phyloP scores from a whole-genome alignment of 2,329 filamentous ascomycete species.

The Intubia oerlemansii region DNA sequence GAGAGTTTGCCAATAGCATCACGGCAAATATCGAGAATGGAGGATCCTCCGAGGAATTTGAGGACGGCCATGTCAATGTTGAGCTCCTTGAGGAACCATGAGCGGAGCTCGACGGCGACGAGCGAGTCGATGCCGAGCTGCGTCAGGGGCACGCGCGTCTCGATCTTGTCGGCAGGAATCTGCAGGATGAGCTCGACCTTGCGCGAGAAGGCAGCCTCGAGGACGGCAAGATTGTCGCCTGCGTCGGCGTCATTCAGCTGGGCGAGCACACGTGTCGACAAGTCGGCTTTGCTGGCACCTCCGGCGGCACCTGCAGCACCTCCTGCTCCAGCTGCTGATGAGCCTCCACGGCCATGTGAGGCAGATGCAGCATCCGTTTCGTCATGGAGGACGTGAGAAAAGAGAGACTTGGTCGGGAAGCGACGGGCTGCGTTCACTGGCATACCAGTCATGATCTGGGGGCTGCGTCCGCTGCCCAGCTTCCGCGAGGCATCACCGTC shows the following conservation, averaged over 20 bases:
- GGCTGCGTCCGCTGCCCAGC: too few species aligned
- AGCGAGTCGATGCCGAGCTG: conserved; percentile 19
- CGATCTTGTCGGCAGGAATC: conserved; percentile 3
- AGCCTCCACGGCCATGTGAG: too few species aligned
- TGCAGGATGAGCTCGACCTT: conserved; percentile 6
- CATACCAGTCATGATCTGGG: conserved; percentile 4
- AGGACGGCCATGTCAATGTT: conserved; percentile 15
- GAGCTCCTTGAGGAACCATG: conserved; percentile 17
- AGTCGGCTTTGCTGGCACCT: conserved; percentile 2
- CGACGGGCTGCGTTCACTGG: conserved; percentile 2
- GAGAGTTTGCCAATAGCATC: conserved; percentile 5
- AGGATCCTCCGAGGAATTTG: conserved; percentile 13
- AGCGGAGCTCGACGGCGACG: conserved; percentile 21
- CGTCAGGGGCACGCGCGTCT: conserved; percentile 10
- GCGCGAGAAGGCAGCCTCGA: conserved; percentile 4
- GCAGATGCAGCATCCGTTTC: background rate
- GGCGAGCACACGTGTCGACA: conserved; percentile 2
- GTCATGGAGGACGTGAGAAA: conserved; percentile 2
- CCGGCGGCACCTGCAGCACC: background rate
- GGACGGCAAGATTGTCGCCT: conserved; percentile 2
- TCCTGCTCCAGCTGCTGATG: too few species aligned
- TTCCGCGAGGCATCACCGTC: conserved; percentile 1
- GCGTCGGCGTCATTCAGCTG: conserved; percentile 2
- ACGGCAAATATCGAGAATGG: conserved; percentile 5
- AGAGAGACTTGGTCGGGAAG: conserved; percentile 4